Evolutionary conservation across 306 rosid genomes (phyloP).

Genomic region (Pyrus communis): DNA sequence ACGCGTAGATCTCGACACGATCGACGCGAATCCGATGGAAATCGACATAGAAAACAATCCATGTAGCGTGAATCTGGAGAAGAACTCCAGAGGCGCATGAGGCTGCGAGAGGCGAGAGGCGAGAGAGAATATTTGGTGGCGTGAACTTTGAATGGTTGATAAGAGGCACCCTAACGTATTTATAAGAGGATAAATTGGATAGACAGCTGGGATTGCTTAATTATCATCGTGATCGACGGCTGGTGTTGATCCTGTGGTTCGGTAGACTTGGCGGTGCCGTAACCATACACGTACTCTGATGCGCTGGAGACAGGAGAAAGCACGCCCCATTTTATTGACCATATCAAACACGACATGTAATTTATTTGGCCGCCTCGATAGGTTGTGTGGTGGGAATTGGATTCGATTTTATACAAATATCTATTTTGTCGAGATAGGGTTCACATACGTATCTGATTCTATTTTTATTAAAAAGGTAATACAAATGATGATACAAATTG

Average conservation of each 20-base stretch:
- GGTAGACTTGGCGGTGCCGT: not conserved
- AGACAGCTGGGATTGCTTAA: constrained; percentile 6
- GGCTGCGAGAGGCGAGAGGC: no score
- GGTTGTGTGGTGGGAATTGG: not conserved
- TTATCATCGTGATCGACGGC: not conserved
- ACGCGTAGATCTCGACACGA: constrained; percentile 5
- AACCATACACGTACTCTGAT: not conserved
- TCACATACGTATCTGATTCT: rapidly evolving
- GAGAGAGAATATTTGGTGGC: not conserved
- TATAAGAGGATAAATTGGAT: not conserved
- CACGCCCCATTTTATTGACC: not conserved
- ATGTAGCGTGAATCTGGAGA: not conserved
- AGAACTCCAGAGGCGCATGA: not conserved
- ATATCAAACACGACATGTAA: not conserved
- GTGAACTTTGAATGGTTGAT: not conserved
- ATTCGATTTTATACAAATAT: not conserved
- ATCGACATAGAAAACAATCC: rapidly evolving
- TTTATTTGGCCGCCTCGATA: not conserved
- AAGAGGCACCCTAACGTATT: not conserved
- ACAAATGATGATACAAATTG: rapidly evolving
- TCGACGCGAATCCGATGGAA: not conserved
- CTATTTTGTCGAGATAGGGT: no score
- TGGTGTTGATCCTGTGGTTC: not conserved
- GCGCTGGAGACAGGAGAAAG: not conserved
- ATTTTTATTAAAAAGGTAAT: rapidly evolving